Conservation (phyloP, 495 filamentous ascomycete genomes). For the Daldinia concentrica region DNA sequence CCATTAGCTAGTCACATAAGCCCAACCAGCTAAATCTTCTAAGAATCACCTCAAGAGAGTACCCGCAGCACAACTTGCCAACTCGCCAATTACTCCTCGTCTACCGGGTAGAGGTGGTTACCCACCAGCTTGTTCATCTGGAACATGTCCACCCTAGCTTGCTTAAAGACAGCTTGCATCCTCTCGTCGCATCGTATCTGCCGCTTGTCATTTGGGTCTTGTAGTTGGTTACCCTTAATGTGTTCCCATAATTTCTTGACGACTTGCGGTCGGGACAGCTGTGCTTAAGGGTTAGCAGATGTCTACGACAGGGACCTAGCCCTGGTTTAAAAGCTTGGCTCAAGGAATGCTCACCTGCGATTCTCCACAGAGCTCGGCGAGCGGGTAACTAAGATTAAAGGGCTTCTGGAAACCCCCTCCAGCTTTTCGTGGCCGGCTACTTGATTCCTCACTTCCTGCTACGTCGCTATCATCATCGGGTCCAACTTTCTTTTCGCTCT, state of each 20-base stretch:
- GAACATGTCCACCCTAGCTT: constrained; percentile 95
- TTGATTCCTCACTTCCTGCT: constrained; percentile 66
- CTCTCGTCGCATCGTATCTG: constrained; percentile 92
- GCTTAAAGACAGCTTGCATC: constrained; percentile 89
- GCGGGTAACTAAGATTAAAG: constrained; percentile 59
- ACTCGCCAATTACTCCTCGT: constrained; percentile 49
- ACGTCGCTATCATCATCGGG: constrained; percentile 83
- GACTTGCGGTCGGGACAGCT: constrained; percentile 92
- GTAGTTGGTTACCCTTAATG: constrained; percentile 84
- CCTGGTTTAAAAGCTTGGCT: neutral
- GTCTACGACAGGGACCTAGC: neutral
- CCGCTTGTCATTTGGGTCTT: constrained; percentile 89
- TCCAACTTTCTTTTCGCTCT: constrained; percentile 79
- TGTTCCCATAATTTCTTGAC: constrained; percentile 97
- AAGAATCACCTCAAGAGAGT: neutral
- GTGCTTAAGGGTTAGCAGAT: constrained; percentile 17
- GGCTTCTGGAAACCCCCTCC: constrained; percentile 63
- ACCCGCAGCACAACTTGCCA: neutral
- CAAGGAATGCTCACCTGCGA: constrained; percentile 58
- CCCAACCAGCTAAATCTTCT: neutral
- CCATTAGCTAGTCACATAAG: neutral
- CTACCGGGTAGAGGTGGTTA: constrained; percentile 64
- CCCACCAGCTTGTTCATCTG: constrained; percentile 83
- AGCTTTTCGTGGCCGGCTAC: constrained; percentile 59
- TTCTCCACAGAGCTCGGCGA: constrained; percentile 65